A percentile compares a stretch with the other conserved stretches of the same genome.
phyloP scores from a whole-genome alignment of 2,329 filamentous ascomycete genomes.

The Westerdykella ornata region DNA sequence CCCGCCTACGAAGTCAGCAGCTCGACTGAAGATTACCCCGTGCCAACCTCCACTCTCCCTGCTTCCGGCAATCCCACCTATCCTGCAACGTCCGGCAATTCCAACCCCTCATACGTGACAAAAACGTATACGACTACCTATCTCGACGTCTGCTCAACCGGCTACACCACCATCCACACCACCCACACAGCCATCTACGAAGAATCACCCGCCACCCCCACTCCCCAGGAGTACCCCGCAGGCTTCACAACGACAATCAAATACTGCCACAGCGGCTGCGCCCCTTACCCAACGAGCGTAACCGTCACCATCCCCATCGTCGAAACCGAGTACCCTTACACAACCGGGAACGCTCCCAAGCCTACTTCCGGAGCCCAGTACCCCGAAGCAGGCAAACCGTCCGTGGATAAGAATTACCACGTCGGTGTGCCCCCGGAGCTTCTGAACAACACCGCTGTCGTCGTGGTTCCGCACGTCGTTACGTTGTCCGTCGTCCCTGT shows the following conservation, averaged over 20 bases:
- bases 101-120: constrained; percentile 6
- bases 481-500: constrained; percentile 15
- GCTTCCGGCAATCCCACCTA: neutral
- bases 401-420: neutral
- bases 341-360: neutral
- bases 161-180: constrained; percentile 28
- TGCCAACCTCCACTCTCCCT: neutral
- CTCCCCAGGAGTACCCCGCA: constrained; percentile 6
- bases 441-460: too few relatives aligned
- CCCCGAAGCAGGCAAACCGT: too few relatives aligned
- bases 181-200: constrained; percentile 22
- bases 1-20: neutral
- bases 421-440: neutral
- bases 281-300: constrained; percentile 19
- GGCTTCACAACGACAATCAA: constrained; percentile 27
- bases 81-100: neutral
- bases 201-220: constrained; percentile 7
- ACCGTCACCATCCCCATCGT: constrained; percentile 17
- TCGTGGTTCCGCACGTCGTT: constrained; percentile 11
- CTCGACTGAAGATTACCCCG: too few relatives aligned
- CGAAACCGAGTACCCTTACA: neutral
- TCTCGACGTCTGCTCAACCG: constrained; percentile 30
- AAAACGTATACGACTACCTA: constrained; percentile 25
- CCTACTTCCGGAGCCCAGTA: too few relatives aligned
- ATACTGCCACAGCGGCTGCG: constrained; percentile 22